phyloP scores from a whole-genome alignment of 2,329 filamentous ascomycete species.

The Ophiocordyceps camponoti-floridani region DNA sequence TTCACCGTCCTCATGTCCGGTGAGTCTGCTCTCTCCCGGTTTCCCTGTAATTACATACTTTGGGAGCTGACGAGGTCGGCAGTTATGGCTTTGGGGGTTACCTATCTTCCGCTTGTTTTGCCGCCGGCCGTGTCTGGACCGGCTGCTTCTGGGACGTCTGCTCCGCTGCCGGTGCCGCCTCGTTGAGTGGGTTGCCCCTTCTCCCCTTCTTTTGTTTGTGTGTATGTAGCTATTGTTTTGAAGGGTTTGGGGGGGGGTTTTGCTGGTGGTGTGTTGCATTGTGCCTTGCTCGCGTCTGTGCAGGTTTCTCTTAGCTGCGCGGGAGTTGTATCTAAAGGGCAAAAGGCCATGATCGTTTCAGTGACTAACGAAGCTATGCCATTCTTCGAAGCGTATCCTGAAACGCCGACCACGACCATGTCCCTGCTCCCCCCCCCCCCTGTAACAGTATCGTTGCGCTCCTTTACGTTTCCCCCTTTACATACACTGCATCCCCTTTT shows the following conservation, averaged over 20 bases:
- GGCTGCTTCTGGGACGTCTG: slow-evolving; percentile 15
- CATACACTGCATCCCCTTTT: not conserved
- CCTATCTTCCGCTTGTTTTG: slow-evolving; percentile 32
- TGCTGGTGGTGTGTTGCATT: too few species aligned
- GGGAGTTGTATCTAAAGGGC: too few species aligned
- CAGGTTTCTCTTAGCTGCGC: too few species aligned
- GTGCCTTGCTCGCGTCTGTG: too few species aligned
- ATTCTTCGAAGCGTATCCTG: too few species aligned
- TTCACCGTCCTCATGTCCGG: slow-evolving; percentile 66
- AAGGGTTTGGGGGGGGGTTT: not conserved
- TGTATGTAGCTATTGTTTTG: not conserved
- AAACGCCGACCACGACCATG: too few species aligned
- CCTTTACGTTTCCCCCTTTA: not conserved
- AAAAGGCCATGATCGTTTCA: too few species aligned
- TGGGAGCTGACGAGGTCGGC: not conserved
- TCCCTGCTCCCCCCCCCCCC: not conserved
- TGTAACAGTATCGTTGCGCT: not conserved
- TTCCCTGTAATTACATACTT: too few species aligned
- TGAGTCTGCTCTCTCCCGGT: slow-evolving; percentile 24
- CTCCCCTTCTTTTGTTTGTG: not conserved
- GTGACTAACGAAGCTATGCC: too few species aligned
- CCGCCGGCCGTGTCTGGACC: slow-evolving; percentile 13
- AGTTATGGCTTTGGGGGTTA: slow-evolving; percentile 42
- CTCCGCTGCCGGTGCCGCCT: slow-evolving; percentile 8
- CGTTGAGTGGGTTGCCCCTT: not conserved